Evolutionary conservation across 805 yeast species (phyloP), one percentile per base, ranked within the genome.

Genomic region (Lipomyces orientalis): DNA sequence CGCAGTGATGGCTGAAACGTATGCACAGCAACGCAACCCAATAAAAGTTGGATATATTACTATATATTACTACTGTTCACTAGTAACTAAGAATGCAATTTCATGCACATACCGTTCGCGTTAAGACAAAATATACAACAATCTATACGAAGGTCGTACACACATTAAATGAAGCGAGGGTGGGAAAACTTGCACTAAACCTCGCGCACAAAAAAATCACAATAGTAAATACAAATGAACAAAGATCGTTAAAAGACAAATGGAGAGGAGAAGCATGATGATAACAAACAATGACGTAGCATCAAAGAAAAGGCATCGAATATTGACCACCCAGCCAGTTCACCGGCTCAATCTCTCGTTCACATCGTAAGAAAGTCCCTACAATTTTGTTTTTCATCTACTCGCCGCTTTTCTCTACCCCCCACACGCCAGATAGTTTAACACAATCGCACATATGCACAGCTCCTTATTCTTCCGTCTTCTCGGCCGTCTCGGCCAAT

Each of bases 211-310:
- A 43, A 43, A 43, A 43, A 43, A 16, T 43, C 22, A 14, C 49
- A 43, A 43, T 16, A 43, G 49, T 43, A 43, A 43, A 43, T 43
- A 43, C 49, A 43, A 16, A 43, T 43, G 49, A 43, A 43, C n/a
- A 19, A n/a, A n/a, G 49, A 43, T 43, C 49, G 8, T 43, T 43
- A 43, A 43, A 25, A 16, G 22, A 16, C 49, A 43, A 43, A n/a
- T 43, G 22, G 49, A 43, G 22, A 43, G 49, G 49, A 43, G 49
- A 16, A 43, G 49, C n/a, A 43, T 43, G 49, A 43, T 43, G 49
- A 43, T 43, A 43, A 43, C 49, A 43, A 25, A 25, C 29, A 25
- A 25, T 43, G 49, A 43, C 49, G 10, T n/a, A 6, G n/a, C 22
- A 43, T 43, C 49, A 43, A 43, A 16, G 49, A 14, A 16, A n/a